Evolutionary conservation across 2,329 filamentous ascomycete genomes (phyloP), one percentile per base, ranked within the genome.

Genomic region (Alternaria sp.): DNA sequence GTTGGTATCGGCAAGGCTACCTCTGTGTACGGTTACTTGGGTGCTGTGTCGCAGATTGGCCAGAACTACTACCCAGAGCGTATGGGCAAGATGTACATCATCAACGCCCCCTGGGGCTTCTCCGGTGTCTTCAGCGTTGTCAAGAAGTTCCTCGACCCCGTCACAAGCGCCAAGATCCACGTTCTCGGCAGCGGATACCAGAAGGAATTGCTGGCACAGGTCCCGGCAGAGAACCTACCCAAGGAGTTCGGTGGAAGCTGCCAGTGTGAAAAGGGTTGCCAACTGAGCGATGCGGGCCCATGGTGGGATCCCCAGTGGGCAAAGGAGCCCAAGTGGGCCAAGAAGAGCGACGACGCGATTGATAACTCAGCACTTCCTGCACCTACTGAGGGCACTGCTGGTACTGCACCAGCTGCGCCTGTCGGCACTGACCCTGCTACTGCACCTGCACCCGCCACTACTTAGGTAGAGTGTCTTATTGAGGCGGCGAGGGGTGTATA

Each of bases 31-130:
- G 86, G 88, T 55, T 98, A 97, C 83, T 87, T 99, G 70, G 88
- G 88, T 74, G 87, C 91, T 78, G 93, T 93, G 46, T 95, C 93
- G 34, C 89, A 84, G 78, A 92, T 99, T 82, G 96, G 92, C 67
- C 95, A 98, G 83, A 97, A 98, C 87, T 96, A 98, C 88, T 99
- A 99, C 83, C 95, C 95, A 7, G 95, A 99, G 86, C 92, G 95
- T 61, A 86, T 99, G 61, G 95, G 95, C 75, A 94, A 93, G 82
- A 86, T 99, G 77, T 99, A 97, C 86, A 84, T 99, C 72, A 97
- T 99, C 88, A 99, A 99, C 82, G 92, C 94, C 3, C 93, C 93
- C 20, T 98, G 94, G 94, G 94, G 94, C 26, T 98, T 98, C 86
- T 90, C 90, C 63, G 86, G 87, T 69, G 91, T 93, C 65, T 99